phyloP scores from a whole-genome alignment of 768 basidiomycete genomes.

The Tubosaeta sp. region DNA sequence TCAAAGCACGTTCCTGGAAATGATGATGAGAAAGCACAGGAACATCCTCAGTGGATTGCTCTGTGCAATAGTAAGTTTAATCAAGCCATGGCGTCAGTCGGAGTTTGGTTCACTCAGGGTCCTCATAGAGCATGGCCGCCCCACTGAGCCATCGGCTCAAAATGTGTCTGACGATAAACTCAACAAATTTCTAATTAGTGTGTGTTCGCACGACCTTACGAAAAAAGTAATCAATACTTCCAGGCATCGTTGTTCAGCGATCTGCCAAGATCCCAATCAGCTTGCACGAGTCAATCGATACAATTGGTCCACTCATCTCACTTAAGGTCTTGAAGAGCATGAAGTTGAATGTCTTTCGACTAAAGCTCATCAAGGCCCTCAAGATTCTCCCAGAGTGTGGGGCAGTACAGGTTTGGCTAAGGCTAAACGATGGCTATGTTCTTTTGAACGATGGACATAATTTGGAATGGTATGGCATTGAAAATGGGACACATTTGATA shows the following conservation, averaged over 20 bases:
- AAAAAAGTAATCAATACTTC: slow-evolving; percentile 6
- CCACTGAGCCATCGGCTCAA: slow-evolving; percentile 33
- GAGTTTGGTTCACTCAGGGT: not conserved
- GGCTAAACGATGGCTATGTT: slow-evolving; percentile 47
- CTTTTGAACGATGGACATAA: slow-evolving; percentile 52
- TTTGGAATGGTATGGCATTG: slow-evolving; percentile 71
- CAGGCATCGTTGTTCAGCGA: slow-evolving; percentile 31
- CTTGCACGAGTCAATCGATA: slow-evolving; percentile 13
- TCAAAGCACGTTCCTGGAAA: slow-evolving; percentile 39
- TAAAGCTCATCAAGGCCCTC: slow-evolving; percentile 56
- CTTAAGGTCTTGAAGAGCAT: slow-evolving; percentile 66
- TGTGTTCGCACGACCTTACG: slow-evolving; percentile 10
- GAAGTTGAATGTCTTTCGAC: slow-evolving; percentile 58
- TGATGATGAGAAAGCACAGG: slow-evolving; percentile 40
- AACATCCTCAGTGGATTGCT: slow-evolving; percentile 62
- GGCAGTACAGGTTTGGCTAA: slow-evolving; percentile 50
- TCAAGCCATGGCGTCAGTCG: not conserved
- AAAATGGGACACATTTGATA: slow-evolving; percentile 42
- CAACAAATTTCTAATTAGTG: slow-evolving; percentile 59
- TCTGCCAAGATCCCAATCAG: slow-evolving; percentile 19
- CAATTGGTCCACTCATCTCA: slow-evolving; percentile 19
- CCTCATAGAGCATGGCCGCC: slow-evolving; percentile 53
- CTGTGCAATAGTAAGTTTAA: slow-evolving; percentile 55
- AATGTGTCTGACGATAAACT: slow-evolving; percentile 46
- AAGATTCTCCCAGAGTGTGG: slow-evolving; percentile 30